Conservation (phyloP, 2,329 filamentous ascomycete species). For the Huntiella omanensis region DNA sequence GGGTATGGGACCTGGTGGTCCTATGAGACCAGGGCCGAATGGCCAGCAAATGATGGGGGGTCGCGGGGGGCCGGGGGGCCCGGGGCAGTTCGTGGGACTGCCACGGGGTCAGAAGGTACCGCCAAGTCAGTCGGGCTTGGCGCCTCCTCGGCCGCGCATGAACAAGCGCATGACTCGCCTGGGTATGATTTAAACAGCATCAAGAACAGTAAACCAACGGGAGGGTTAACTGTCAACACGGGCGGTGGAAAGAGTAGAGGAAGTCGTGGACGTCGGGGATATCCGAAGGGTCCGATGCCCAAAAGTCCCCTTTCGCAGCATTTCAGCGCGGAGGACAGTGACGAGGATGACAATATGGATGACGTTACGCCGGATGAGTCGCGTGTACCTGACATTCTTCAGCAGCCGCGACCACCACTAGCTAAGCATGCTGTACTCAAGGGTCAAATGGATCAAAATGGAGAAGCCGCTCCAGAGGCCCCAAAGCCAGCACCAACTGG, state of each 20-base stretch:
- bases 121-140: conserved; percentile 20
- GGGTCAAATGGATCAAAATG: background rate
- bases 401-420: background rate
- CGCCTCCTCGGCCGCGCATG: conserved; percentile 25
- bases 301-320: conserved; percentile 3
- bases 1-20: conserved; percentile 1
- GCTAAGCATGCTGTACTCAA: conserved; percentile 1
- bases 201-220: background rate
- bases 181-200: conserved; percentile 31
- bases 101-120: conserved; percentile 12
- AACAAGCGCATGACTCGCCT: conserved; percentile 44
- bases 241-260: background rate
- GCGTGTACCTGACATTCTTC: background rate
- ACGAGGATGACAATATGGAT: background rate
- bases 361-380: background rate
- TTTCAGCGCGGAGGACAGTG: background rate
- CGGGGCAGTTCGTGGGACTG: conserved; percentile 11
- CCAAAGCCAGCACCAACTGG: background rate
- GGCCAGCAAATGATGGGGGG: conserved; percentile 12
- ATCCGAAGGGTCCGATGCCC: conserved; percentile 1
- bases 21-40: conserved; percentile 6
- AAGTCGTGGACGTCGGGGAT: background rate
- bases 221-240: no score
- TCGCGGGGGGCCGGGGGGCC: conserved; percentile 11
- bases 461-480: background rate